Conservation (phyloP, 129 eudicot genomes). For the Ambrosia artemisiifolia region DNA sequence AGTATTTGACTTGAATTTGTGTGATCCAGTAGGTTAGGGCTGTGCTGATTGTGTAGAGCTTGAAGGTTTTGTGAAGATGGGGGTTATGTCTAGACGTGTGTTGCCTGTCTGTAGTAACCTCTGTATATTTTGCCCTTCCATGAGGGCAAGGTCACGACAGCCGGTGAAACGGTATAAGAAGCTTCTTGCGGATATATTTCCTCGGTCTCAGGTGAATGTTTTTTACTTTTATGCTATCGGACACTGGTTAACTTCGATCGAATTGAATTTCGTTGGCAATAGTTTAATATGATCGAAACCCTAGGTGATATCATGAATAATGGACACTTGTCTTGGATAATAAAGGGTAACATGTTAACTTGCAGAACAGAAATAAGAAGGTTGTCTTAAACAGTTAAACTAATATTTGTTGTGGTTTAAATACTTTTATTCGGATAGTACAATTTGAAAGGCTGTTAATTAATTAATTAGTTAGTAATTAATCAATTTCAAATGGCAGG, state of each 20-base stretch:
- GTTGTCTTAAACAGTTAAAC: not conserved
- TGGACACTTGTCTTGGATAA: constrained; percentile 2
- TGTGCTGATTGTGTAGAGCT: constrained; percentile 8
- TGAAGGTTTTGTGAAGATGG: constrained; percentile 40
- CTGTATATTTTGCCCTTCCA: constrained; percentile 70
- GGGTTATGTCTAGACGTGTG: constrained; percentile 79
- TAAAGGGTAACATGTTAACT: constrained; percentile 2
- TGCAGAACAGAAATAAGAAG: not conserved
- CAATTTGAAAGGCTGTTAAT: not conserved
- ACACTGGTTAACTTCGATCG: not conserved
- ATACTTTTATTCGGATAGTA: not conserved
- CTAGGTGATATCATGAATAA: not conserved
- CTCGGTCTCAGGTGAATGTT: constrained; percentile 60
- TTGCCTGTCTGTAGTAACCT: constrained; percentile 66
- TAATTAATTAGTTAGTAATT: not conserved
- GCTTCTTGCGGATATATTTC: constrained; percentile 68
- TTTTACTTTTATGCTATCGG: not conserved
- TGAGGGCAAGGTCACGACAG: constrained; percentile 78
- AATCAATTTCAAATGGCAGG: constrained; percentile 37
- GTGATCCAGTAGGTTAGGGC: constrained; percentile 14
- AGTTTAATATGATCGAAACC: not conserved
- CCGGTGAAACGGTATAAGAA: constrained; percentile 77
- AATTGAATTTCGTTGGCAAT: not conserved
- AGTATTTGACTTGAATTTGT: not conserved
- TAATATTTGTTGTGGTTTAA: not conserved